Evolutionary conservation across 352 stramenopile genomes (phyloP), one percentile per base, ranked within the genome.

Genomic region (Phytophthora constricta): DNA sequence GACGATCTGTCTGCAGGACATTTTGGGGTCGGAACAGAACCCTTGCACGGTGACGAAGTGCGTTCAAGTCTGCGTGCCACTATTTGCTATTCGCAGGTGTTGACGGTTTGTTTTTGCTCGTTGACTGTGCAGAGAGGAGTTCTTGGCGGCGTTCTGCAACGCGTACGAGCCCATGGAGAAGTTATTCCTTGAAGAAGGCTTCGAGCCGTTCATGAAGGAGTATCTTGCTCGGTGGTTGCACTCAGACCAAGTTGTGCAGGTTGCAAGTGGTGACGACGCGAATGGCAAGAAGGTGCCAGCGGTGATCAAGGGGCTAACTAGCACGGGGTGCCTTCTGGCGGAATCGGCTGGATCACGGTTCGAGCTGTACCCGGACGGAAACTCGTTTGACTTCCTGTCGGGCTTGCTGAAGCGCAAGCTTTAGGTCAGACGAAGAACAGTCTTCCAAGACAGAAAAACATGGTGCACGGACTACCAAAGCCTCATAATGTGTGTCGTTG

Each of bases 281-380:
- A 80, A 74, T 17, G 70, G 79, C 2, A 57, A 75, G 13, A 83
- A 80, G 59, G 69, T 71, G 49, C 74, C 73, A 10, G 86, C 82
- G 52, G 68, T 89, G 25, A 91, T 94, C 72, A 93, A 93, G 71
- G 87, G 86, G 5, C 83, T 95, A 19, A 91, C 87, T 14, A 67
- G 58, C 26, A 95, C 86, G 8, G 90, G 89, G 14, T 96, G 90
- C 28, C 80, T 97, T 13, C 63, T 95, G 31, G 89, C 90, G 7
- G 85, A 88, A 41, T 73, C 78, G 19, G 67, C 85, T 22, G 86
- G 87, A 27, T 76, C 86, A 14, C 74, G 76, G 25, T 83, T 96
- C 13, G 90, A 97, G 66, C 68, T 97, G 23, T 97, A 96, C 66
- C 90, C 90, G 14, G 90, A 97, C 54, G 90, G 87, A 64, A 96